Evolutionary conservation across 1,139 yeast species (phyloP).

Genomic region (Pichia sp.): DNA sequence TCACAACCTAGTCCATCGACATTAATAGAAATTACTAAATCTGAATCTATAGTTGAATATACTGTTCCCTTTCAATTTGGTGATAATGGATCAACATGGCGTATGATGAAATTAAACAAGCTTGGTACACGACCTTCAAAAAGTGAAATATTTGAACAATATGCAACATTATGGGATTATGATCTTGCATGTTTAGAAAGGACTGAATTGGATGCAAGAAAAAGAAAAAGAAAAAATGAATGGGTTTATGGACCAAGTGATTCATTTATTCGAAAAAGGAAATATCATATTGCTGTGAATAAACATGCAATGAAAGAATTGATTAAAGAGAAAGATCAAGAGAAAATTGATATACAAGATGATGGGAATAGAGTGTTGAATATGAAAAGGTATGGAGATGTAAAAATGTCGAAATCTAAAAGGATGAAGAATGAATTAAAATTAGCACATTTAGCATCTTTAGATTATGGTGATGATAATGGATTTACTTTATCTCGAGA

Average conservation of each 20-base stretch:
- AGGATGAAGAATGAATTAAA: constrained; percentile 11
- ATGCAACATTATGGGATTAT: constrained; percentile 19
- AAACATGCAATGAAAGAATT: constrained; percentile 3
- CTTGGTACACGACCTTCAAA: constrained; percentile 16
- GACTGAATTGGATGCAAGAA: constrained; percentile 27
- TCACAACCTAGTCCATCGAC: too few species aligned
- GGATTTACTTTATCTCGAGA: constrained; percentile 9
- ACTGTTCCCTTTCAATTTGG: constrained; percentile 29
- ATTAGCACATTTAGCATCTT: constrained; percentile 8
- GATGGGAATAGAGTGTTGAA: constrained; percentile 30
- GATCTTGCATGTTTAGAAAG: constrained; percentile 31
- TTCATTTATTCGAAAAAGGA: constrained; percentile 10
- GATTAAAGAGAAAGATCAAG: constrained; percentile 8
- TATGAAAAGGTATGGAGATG: constrained; percentile 22
- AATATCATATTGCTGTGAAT: constrained; percentile 6
- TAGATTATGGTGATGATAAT: constrained; percentile 9
- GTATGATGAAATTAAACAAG: constrained; percentile 31
- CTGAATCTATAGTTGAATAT: neutral
- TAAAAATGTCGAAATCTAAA: constrained; percentile 6
- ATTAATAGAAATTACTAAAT: too few species aligned
- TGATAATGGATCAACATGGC: constrained; percentile 33
- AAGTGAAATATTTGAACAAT: constrained; percentile 8
- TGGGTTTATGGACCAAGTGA: constrained; percentile 25
- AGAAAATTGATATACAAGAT: constrained; percentile 19
- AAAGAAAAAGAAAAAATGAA: constrained; percentile 7